A percentile compares a stretch with the other conserved stretches of the same genome.
Evolutionary conservation across 2,329 filamentous ascomycete genomes (phyloP).

Genomic region (Onygena corvina): DNA sequence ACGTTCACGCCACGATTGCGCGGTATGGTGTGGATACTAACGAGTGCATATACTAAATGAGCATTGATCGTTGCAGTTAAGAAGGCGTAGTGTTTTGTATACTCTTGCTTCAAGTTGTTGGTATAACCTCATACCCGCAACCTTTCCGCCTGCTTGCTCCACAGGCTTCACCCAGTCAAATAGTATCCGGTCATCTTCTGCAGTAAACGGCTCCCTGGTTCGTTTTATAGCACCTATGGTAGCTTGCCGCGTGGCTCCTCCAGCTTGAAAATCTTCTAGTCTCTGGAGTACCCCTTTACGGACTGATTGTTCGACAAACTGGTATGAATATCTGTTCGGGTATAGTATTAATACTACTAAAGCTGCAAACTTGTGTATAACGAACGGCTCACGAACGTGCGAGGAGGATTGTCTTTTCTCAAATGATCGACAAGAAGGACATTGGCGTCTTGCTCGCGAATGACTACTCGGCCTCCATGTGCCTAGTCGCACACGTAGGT

Average conservation of each 20-base stretch:
- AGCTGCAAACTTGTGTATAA: neutral
- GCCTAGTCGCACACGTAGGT: conserved; percentile 20
- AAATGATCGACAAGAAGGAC: conserved; percentile 48
- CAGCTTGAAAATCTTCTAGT: conserved; percentile 37
- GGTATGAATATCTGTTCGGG: conserved; percentile 41
- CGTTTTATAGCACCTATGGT: conserved; percentile 32
- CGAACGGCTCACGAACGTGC: conserved; percentile 30
- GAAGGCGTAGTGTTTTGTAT: conserved; percentile 8
- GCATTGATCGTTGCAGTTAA: neutral
- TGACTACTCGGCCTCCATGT: conserved; percentile 45
- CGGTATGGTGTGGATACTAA: conserved; percentile 36
- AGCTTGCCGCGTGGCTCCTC: conserved; percentile 31
- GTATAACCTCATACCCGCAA: conserved; percentile 36
- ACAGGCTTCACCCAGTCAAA: conserved; percentile 34
- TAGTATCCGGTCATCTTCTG: conserved; percentile 36
- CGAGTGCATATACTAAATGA: conserved; percentile 4
- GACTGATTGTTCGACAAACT: conserved; percentile 46
- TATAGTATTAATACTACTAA: neutral
- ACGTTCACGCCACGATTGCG: conserved; percentile 40
- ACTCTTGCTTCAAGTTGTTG: conserved; percentile 33
- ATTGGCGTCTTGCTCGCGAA: conserved; percentile 45
- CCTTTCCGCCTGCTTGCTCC: conserved; percentile 23
- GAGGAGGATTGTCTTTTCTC: conserved; percentile 38
- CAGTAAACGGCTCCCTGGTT: conserved; percentile 27
- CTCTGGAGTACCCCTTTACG: conserved; percentile 38